Evolutionary conservation across 345 rosid genomes (phyloP).

Genomic region (Populus ilicifolia): DNA sequence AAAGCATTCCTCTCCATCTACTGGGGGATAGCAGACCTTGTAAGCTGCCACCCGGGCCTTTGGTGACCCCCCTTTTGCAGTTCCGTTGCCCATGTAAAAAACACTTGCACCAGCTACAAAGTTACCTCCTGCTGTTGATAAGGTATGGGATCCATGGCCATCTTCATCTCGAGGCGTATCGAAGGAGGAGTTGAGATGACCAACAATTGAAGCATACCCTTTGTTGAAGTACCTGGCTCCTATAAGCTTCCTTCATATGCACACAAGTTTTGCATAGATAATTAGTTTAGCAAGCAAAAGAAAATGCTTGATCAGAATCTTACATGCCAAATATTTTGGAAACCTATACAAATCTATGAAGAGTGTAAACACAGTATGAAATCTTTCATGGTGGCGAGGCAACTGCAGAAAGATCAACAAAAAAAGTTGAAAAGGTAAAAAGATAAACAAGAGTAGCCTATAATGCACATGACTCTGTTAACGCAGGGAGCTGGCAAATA

Average conservation of each 20-base stretch:
- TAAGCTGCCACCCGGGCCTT: constrained; percentile 20
- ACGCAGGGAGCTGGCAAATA: too few relatives aligned
- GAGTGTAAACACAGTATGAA: too few relatives aligned
- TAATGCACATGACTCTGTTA: too few relatives aligned
- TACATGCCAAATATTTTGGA: too few relatives aligned
- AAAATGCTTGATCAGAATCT: too few relatives aligned
- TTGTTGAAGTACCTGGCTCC: constrained; percentile 34
- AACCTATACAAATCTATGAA: too few relatives aligned
- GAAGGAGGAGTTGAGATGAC: constrained; percentile 17
- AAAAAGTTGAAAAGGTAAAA: too few relatives aligned
- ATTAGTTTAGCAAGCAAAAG: too few relatives aligned
- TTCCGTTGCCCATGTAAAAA: constrained; percentile 17
- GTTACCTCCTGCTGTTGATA: constrained; percentile 23
- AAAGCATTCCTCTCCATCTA: constrained; percentile 15
- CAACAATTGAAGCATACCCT: constrained; percentile 20
- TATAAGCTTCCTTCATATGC: constrained; percentile 21
- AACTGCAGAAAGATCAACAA: too few relatives aligned
- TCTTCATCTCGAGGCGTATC: constrained; percentile 20
- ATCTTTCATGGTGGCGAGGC: too few relatives aligned
- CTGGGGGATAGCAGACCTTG: constrained; percentile 21
- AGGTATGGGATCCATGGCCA: constrained; percentile 24
- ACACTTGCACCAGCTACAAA: constrained; percentile 21
- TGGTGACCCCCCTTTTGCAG: constrained; percentile 27
- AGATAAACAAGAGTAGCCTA: too few relatives aligned
- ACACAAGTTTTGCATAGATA: background rate